Percentiles rank a stretch among this genome's conserved stretches.
Conservation (phyloP, 371 early-diverging fungal genomes). For the Lichtheimia hyalospora region DNA sequence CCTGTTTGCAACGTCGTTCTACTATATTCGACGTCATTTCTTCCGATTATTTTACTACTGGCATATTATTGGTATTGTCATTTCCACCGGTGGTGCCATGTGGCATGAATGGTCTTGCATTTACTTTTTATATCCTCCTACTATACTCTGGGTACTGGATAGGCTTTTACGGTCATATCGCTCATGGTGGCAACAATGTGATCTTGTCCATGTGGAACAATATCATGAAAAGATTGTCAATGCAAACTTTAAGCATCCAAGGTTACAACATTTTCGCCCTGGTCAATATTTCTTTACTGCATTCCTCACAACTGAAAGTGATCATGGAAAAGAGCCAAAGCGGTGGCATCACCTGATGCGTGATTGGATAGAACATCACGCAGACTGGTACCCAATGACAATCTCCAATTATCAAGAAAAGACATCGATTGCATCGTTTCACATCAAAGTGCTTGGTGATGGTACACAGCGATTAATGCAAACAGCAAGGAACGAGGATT, state of each 20-base stretch:
- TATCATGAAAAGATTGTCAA: conserved; percentile 26
- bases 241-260: conserved; percentile 30
- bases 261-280: conserved; percentile 23
- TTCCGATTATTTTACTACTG: conserved; percentile 45
- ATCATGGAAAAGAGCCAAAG: not conserved
- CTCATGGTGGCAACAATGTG: conserved; percentile 25
- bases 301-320: conserved; percentile 7
- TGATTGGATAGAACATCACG: conserved; percentile 14
- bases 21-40: conserved; percentile 35
- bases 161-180: conserved; percentile 36
- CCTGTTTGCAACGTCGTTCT: conserved; percentile 36
- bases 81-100: conserved; percentile 31
- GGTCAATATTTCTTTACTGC: conserved; percentile 46
- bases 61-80: conserved; percentile 33
- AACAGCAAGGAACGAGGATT: conserved; percentile 10
- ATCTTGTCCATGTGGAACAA: conserved; percentile 20
- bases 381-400: conserved; percentile 47
- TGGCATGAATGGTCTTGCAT: conserved; percentile 42
- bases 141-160: conserved; percentile 34
- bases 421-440: conserved; percentile 36
- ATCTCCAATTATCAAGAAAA: conserved; percentile 18
- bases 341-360: not conserved
- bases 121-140: conserved; percentile 34
- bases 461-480: conserved; percentile 20
- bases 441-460: conserved; percentile 43